Base-by-base conservation (phyloP, 73 alveolate genomes). In the Paramecium primaurelia region DNA sequence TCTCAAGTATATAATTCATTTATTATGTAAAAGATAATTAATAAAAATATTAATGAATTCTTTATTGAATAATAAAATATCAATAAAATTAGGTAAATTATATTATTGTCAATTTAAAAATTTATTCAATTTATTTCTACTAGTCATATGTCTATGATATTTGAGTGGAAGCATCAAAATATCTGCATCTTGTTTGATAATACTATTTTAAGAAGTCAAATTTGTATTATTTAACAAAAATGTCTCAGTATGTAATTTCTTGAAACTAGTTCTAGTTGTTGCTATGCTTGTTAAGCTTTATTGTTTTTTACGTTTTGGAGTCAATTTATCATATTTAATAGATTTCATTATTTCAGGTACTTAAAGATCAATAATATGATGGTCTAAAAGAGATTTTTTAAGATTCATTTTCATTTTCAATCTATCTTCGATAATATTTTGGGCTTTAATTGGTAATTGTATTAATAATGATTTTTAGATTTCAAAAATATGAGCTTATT, bases 201-300 rank as follows among this genome's bases (percentile, higher is more conserved):
- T 34, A 64, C 84, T 64, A 64, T 64, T 64, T 64, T 64, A 64
- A 64, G 42, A 64, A 64, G 84, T 64, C 84, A 64, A 64, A 64
- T 64, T 64, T 3, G 84, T 64, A 34, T 64, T 64, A 64, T 64
- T 64, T 12, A 64, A 64, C 47, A 64, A 32, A 20, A 28, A 64
- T 11, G 84, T 64, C 6, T 64, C 84, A 3, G 84, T 64, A 51
- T 64, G 45, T 34, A 64, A 64, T 28, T 64, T 64, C 3, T 64
- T 64, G 9, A 64, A 28, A 64, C 51, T 64, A 32, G 84, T 11
- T 28, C 84, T 64, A 1, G 26, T 25, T 6, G 84, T 28, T 28
- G 47, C 16, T 12, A 64, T 64, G 20, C 47, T 32, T 8, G 84
- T 64, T 32, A 64, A 34, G 12, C 84, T 64, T 64, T 28, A 34